phyloP scores from a whole-genome alignment of 805 yeast species.

The Suhomyces kilbournensis region DNA sequence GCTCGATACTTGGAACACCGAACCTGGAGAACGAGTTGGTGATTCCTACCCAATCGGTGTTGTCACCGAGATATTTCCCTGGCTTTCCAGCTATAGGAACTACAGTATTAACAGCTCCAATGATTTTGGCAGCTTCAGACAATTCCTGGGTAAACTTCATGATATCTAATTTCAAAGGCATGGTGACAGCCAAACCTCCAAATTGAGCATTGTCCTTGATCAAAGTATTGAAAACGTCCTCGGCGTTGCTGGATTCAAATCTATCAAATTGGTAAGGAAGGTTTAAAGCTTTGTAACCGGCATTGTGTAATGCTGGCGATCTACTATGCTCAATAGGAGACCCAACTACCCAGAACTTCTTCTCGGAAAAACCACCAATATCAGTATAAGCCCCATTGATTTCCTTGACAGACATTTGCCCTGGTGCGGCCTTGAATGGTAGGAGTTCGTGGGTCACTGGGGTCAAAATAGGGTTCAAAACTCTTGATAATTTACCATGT shows the following conservation, averaged over 20 bases:
- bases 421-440: constrained; percentile 75
- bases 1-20: constrained; percentile 53
- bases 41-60: constrained; percentile 96
- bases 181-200: constrained; percentile 96
- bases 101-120: constrained; percentile 94
- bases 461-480: constrained; percentile 69
- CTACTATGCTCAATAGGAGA: constrained; percentile 81
- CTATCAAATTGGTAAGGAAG: constrained; percentile 69
- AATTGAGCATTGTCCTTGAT: constrained; percentile 47
- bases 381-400: constrained; percentile 55
- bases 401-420: constrained; percentile 66
- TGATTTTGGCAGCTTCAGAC: constrained; percentile 70
- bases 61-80: constrained; percentile 67
- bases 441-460: constrained; percentile 77
- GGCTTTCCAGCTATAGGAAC: constrained; percentile 40
- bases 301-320: constrained; percentile 83
- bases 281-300: constrained; percentile 71
- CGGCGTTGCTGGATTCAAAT: constrained; percentile 66
- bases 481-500: constrained; percentile 74
- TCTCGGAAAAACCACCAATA: constrained; percentile 60
- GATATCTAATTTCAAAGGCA: constrained; percentile 85
- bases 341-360: constrained; percentile 74
- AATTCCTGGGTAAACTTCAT: constrained; percentile 63
- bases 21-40: constrained; percentile 57
- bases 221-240: constrained; percentile 51